Evolutionary conservation across 768 basidiomycete genomes (phyloP).

Genomic region (Leccinellum albellum): DNA sequence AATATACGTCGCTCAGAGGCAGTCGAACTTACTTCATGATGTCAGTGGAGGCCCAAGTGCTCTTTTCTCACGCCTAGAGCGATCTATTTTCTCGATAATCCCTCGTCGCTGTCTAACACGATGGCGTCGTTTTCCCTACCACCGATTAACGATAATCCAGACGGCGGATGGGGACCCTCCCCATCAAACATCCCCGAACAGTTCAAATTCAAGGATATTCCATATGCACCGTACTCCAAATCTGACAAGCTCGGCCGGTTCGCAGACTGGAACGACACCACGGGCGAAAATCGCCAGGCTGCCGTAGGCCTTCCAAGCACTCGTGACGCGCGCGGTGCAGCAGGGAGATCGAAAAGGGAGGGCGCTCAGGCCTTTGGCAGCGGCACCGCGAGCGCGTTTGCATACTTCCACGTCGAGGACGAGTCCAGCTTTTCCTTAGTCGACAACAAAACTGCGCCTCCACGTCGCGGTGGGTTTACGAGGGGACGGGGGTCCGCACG

Average conservation of each 20-base stretch:
- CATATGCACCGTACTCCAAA: conserved; percentile 98
- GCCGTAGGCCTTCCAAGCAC: conserved; percentile 46
- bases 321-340: conserved; percentile 47
- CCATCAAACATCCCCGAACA: conserved; percentile 80
- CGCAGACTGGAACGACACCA: conserved; percentile 92
- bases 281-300: conserved; percentile 58
- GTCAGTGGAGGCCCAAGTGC: conserved; percentile 20
- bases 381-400: conserved; percentile 85
- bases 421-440: conserved; percentile 96
- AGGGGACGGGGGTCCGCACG: conserved; percentile 44
- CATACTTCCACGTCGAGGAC: conserved; percentile 97
- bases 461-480: conserved; percentile 66
- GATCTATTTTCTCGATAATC: conserved; percentile 19
- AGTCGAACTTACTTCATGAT: conserved; percentile 74
- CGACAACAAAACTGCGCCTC: conserved; percentile 74
- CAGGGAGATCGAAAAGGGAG: conserved; percentile 64
- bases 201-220: conserved; percentile 98
- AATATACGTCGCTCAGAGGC: neutral
- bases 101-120: conserved; percentile 4
- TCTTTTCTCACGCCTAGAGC: conserved; percentile 22
- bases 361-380: conserved; percentile 86
- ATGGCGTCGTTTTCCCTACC: conserved; percentile 87
- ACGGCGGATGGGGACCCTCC: conserved; percentile 90
- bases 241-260: conserved; percentile 96
- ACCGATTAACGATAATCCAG: conserved; percentile 84